These are phyloP conservation scores for Blechomonas ayalai DNA, from an alignment of 208 protist species.

Conservation along the genomic window DNA sequence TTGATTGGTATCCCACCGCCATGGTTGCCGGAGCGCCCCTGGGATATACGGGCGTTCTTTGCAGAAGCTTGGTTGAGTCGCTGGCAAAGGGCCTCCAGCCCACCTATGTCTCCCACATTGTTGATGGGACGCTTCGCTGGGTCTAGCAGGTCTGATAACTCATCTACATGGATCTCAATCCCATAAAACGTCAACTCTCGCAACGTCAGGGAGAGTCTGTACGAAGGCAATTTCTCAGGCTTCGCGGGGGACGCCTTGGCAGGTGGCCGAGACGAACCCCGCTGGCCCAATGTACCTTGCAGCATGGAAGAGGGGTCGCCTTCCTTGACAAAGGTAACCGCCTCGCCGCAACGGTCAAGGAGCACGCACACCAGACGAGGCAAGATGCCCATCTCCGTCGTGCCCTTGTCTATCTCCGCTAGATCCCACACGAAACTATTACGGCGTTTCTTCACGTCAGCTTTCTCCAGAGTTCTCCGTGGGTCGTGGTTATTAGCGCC, in stretches of 20 bases:
- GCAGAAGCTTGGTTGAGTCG: constrained; percentile 35
- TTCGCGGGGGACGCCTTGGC: too few relatives aligned
- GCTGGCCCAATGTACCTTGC: too few relatives aligned
- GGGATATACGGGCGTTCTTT: constrained; percentile 1
- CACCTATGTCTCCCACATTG: constrained; percentile 60
- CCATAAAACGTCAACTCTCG: constrained; percentile 73
- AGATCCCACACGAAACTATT: too few relatives aligned
- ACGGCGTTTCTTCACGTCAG: not conserved
- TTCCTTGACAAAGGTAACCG: constrained; percentile 25
- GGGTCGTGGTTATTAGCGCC: not conserved
- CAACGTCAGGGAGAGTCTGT: constrained; percentile 58
- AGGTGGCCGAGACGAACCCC: too few relatives aligned
- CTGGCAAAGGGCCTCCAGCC: constrained; percentile 57
- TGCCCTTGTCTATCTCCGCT: too few relatives aligned
- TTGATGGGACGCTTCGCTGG: constrained; percentile 55
- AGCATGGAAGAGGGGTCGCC: not conserved
- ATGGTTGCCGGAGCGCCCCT: not conserved
- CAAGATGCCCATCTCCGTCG: constrained; percentile 56
- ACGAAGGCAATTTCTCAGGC: too few relatives aligned
- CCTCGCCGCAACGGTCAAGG: constrained; percentile 57
- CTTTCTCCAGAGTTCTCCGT: constrained; percentile 4
- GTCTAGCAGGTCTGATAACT: constrained; percentile 71
- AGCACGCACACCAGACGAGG: constrained; percentile 71
- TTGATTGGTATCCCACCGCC: constrained; percentile 59
- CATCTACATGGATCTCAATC: constrained; percentile 85